phyloP scores from a whole-genome alignment of 192 early-diverging fungal genomes.

The Entomortierella chlamydospora region DNA sequence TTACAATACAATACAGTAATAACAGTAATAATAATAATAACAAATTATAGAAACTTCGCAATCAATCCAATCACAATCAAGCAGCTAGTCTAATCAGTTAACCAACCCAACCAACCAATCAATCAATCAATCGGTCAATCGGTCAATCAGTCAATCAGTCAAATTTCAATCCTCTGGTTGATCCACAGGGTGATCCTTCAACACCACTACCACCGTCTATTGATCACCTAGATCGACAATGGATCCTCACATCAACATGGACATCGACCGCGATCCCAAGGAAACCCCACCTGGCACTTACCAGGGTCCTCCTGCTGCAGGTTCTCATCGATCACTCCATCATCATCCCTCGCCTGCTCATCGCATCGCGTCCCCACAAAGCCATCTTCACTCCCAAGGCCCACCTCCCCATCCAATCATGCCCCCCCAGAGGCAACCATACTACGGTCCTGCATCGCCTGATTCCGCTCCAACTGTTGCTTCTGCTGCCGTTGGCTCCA shows the following conservation, averaged over 20 bases:
- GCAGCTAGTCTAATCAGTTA: no score
- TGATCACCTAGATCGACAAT: constrained; percentile 1
- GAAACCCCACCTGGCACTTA: not conserved
- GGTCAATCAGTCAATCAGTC: not conserved
- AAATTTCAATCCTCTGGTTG: not conserved
- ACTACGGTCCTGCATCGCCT: constrained; percentile 12
- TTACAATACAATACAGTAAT: no score
- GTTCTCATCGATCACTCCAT: constrained; percentile 2
- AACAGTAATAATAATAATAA: no score
- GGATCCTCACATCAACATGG: not conserved
- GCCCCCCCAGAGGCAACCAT: constrained; percentile 15
- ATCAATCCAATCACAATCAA: no score
- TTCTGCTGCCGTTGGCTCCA: not conserved
- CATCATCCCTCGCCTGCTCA: constrained; percentile 5
- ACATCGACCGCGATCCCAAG: not conserved
- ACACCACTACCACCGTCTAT: not conserved
- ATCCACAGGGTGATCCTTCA: not conserved
- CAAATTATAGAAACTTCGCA: no score
- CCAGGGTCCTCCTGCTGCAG: constrained; percentile 5
- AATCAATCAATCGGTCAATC: not conserved
- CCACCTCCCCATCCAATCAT: constrained; percentile 22
- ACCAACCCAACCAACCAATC: no score
- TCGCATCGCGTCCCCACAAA: constrained; percentile 24
- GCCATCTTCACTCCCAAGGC: constrained; percentile 19
- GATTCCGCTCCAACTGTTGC: constrained; percentile 15